Conservation (phyloP, 805 yeast species). For the Wickerhamia fluorescens region DNA sequence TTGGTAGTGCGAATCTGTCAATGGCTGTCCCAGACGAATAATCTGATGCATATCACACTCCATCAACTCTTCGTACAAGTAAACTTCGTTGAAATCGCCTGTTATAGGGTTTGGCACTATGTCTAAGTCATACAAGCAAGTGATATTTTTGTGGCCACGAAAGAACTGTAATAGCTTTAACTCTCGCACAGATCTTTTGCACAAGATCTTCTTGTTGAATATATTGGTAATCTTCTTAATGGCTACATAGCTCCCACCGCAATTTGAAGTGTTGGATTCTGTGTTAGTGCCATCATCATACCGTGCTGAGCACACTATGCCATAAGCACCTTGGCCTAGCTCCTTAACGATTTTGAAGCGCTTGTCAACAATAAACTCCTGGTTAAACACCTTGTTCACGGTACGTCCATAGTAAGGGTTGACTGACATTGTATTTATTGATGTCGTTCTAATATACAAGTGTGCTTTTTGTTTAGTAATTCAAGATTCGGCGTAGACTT, state of each 20-base stretch:
- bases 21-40: conserved; percentile 85
- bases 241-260: conserved; percentile 55
- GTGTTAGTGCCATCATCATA: conserved; percentile 62
- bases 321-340: conserved; percentile 97
- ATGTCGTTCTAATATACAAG: too few relatives aligned
- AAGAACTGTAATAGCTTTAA: conserved; percentile 85
- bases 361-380: conserved; percentile 86
- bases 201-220: conserved; percentile 81
- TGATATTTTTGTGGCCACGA: conserved; percentile 93
- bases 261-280: conserved; percentile 8
- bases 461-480: too few relatives aligned
- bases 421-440: conserved; percentile 2
- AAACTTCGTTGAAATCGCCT: conserved; percentile 80
- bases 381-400: conserved; percentile 48
- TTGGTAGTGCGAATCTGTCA: conserved; percentile 94
- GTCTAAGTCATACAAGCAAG: conserved; percentile 91
- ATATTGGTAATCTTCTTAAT: conserved; percentile 94
- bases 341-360: conserved; percentile 87
- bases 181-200: conserved; percentile 89
- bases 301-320: conserved; percentile 91
- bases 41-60: conserved; percentile 99
- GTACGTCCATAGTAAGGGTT: conserved; percentile 23
- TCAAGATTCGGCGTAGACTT: too few relatives aligned
- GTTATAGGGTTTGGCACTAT: conserved; percentile 61
- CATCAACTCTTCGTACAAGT: conserved; percentile 93